A percentile compares a stretch with the other conserved stretches of the same genome.
Conservation (phyloP, 768 basidiomycete species). For the Thelephora ganbajun region DNA sequence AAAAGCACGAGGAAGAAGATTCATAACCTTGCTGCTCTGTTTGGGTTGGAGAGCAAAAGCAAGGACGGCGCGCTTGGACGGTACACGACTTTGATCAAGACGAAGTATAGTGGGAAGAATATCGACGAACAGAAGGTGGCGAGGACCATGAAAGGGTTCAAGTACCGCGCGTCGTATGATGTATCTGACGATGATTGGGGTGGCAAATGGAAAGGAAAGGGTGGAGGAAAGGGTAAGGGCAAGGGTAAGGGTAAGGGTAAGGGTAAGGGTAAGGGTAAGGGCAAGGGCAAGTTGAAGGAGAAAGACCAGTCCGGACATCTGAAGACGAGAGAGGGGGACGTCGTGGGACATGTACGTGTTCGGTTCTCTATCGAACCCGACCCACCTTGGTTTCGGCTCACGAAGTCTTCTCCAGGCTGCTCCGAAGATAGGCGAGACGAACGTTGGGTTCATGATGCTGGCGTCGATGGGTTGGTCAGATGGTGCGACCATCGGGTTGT, state of each 20-base stretch:
- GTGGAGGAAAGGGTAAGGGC: conserved; percentile 13
- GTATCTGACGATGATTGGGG: conserved; percentile 17
- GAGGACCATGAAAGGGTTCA: conserved; percentile 19
- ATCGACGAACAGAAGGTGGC: conserved; percentile 51
- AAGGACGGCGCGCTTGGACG: conserved; percentile 53
- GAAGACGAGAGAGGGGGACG: conserved; percentile 68
- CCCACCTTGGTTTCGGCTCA: conserved; percentile 2
- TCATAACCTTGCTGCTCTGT: conserved; percentile 71
- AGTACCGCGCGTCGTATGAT: conserved; percentile 1
- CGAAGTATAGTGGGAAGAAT: conserved; percentile 35
- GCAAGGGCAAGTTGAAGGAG: conserved; percentile 13
- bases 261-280: conserved; percentile 15
- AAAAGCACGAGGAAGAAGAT: conserved; percentile 58
- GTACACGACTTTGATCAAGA: conserved; percentile 71
- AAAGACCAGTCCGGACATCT: neutral
- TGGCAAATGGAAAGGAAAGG: conserved; percentile 12
- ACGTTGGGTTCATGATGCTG: conserved; percentile 81
- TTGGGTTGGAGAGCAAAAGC: conserved; percentile 66
- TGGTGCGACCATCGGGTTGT: conserved; percentile 59
- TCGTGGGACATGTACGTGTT: conserved; percentile 59
- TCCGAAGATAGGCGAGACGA: conserved; percentile 65
- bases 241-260: conserved; percentile 6
- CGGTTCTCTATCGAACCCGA: neutral
- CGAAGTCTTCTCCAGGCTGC: conserved; percentile 35
- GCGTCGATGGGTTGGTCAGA: conserved; percentile 87